These are phyloP conservation scores for Testicularia cyperi DNA, from an alignment of 1,284 basidiomycete genomes.

Conservation along the genomic window DNA sequence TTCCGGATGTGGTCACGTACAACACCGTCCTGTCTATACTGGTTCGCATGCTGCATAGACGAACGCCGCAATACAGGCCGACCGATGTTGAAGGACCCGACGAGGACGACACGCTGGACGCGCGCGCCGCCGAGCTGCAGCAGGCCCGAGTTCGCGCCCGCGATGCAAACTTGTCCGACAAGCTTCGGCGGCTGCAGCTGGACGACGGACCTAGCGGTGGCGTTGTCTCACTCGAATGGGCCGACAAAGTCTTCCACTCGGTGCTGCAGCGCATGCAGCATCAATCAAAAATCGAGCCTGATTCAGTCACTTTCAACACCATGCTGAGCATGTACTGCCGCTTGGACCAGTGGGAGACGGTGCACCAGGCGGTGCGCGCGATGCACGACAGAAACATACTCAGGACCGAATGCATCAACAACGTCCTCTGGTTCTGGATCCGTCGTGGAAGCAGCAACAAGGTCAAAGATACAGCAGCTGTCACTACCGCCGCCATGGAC, in stretches of 20 bases:
- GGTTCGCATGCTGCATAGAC: slow-evolving; percentile 15
- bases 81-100: background rate
- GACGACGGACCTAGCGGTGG: slow-evolving; percentile 14
- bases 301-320: slow-evolving; percentile 30
- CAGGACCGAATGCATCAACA: slow-evolving; percentile 22
- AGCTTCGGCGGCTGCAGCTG: slow-evolving; percentile 18
- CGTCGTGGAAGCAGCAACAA: background rate
- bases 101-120: slow-evolving; percentile 9
- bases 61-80: slow-evolving; percentile 1
- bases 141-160: background rate
- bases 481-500: too few relatives aligned
- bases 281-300: slow-evolving; percentile 17
- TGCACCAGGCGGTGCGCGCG: slow-evolving; percentile 4
- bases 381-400: slow-evolving; percentile 6
- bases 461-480: too few relatives aligned
- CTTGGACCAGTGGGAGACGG: slow-evolving; percentile 14
- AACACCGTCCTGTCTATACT: slow-evolving; percentile 34
- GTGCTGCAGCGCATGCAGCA: slow-evolving; percentile 32
- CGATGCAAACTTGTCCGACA: slow-evolving; percentile 8
- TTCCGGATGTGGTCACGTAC: slow-evolving; percentile 29
- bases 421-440: slow-evolving; percentile 12
- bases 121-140: slow-evolving; percentile 1
- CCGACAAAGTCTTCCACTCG: slow-evolving; percentile 28
- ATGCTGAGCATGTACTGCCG: slow-evolving; percentile 38
- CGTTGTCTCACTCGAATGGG: slow-evolving; percentile 6